These are phyloP conservation scores for Arthrocladium fulminans DNA, from an alignment of 2,329 filamentous ascomycete genomes.

Conservation along the genomic window DNA sequence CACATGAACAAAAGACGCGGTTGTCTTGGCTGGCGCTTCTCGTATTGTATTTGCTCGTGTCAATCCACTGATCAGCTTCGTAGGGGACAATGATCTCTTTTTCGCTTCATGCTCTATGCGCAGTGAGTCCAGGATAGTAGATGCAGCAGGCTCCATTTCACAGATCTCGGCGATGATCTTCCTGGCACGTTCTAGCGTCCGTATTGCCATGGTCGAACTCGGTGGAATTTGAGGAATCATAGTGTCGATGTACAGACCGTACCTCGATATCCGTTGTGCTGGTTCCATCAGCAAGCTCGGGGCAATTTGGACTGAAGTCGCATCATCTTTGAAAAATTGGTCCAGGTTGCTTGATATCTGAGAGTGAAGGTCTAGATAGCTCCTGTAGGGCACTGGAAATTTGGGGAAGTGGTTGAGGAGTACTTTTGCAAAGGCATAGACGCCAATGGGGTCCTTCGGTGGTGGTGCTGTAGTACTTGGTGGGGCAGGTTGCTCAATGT, in stretches of 20 bases:
- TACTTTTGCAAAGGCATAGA: constrained; percentile 66
- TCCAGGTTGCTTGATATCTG: constrained; percentile 76
- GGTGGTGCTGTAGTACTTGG: constrained; percentile 37
- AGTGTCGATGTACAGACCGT: constrained; percentile 92
- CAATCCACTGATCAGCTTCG: constrained; percentile 21
- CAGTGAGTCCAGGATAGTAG: constrained; percentile 29
- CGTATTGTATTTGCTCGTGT: constrained; percentile 19
- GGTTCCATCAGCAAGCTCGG: constrained; percentile 92
- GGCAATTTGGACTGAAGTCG: constrained; percentile 71
- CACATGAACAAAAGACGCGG: neutral
- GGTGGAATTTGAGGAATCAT: constrained; percentile 42
- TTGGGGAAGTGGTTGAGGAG: constrained; percentile 88
- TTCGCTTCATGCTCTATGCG: constrained; percentile 22
- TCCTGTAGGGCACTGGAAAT: constrained; percentile 82
- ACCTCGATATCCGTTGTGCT: constrained; percentile 85
- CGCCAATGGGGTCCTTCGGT: constrained; percentile 66
- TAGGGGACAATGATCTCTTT: constrained; percentile 17
- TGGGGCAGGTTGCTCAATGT: constrained; percentile 38
- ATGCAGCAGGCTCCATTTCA: constrained; percentile 67
- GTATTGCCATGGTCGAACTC: constrained; percentile 19
- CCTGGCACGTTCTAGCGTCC: constrained; percentile 73
- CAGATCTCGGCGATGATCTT: constrained; percentile 96
- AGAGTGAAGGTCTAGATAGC: constrained; percentile 86
- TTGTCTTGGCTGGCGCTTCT: constrained; percentile 20
- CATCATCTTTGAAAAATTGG: constrained; percentile 61